These are phyloP conservation scores for Mucor plumbeus DNA, from an alignment of 371 early-diverging fungal species.

Conservation along the genomic window DNA sequence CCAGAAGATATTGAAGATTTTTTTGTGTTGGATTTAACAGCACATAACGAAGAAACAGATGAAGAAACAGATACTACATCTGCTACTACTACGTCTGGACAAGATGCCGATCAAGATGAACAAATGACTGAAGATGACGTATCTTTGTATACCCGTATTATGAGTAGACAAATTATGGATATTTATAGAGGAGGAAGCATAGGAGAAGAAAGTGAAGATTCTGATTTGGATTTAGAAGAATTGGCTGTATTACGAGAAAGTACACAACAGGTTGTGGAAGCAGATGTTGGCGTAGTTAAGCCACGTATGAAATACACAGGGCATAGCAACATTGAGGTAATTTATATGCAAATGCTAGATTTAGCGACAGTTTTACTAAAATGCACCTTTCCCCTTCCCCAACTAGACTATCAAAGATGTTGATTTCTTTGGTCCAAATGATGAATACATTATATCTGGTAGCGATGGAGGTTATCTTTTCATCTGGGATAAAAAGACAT, in stretches of 20 bases:
- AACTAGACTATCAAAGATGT: conserved; percentile 79
- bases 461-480: conserved; percentile 80
- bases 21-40: not conserved
- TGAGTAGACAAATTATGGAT: conserved; percentile 19
- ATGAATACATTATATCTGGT: conserved; percentile 78
- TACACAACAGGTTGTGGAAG: conserved; percentile 15
- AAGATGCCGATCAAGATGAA: conserved; percentile 17
- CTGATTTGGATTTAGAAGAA: conserved; percentile 28
- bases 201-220: conserved; percentile 16
- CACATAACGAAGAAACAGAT: not conserved
- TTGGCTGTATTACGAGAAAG: conserved; percentile 1
- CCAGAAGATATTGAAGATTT: not conserved
- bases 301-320: conserved; percentile 40
- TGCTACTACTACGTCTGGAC: not conserved
- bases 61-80: too few relatives aligned
- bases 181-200: not conserved
- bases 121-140: conserved; percentile 15
- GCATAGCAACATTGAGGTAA: conserved; percentile 42
- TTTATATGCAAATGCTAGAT: not conserved
- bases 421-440: conserved; percentile 72
- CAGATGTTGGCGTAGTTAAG: conserved; percentile 31
- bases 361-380: not conserved
- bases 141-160: conserved; percentile 11
- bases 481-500: conserved; percentile 75
- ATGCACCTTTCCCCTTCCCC: not conserved